Conservation (phyloP, 108 stramenopile species). For the Stephanodiscus minutulus region DNA sequence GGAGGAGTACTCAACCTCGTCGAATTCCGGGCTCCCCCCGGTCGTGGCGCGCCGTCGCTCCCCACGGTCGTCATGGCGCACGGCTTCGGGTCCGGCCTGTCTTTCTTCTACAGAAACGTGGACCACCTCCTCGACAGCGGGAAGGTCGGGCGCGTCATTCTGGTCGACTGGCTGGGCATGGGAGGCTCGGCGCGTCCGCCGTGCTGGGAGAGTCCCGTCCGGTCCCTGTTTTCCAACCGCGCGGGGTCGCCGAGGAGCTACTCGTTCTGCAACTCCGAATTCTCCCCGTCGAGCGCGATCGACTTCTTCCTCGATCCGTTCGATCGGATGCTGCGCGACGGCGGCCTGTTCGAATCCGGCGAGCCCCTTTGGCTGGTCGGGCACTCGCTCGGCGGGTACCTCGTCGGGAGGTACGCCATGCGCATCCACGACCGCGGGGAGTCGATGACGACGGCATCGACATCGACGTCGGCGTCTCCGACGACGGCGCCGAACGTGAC, state of each 20-base stretch:
- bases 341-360: constrained; percentile 11
- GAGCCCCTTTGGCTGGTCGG: constrained; percentile 52
- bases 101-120: constrained; percentile 54
- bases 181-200: constrained; percentile 43
- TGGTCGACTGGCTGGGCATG: constrained; percentile 59
- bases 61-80: constrained; percentile 46
- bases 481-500: constrained; percentile 19
- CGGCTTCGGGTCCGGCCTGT: constrained; percentile 53
- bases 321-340: constrained; percentile 26
- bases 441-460: background rate
- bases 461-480: too few relatives aligned
- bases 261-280: constrained; percentile 40
- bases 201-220: constrained; percentile 51
- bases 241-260: constrained; percentile 5
- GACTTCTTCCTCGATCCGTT: constrained; percentile 57
- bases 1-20: constrained; percentile 20
- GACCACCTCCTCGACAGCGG: constrained; percentile 44
- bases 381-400: constrained; percentile 55
- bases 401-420: constrained; percentile 50
- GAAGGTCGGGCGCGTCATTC: constrained; percentile 38
- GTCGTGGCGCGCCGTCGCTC: background rate
- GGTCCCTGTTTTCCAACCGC: constrained; percentile 24
- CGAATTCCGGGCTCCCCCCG: constrained; percentile 37
- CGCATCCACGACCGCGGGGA: constrained; percentile 6
- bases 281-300: constrained; percentile 30